Base-by-base conservation (phyloP, 805 yeast species). In the Ogataea naganishii region DNA sequence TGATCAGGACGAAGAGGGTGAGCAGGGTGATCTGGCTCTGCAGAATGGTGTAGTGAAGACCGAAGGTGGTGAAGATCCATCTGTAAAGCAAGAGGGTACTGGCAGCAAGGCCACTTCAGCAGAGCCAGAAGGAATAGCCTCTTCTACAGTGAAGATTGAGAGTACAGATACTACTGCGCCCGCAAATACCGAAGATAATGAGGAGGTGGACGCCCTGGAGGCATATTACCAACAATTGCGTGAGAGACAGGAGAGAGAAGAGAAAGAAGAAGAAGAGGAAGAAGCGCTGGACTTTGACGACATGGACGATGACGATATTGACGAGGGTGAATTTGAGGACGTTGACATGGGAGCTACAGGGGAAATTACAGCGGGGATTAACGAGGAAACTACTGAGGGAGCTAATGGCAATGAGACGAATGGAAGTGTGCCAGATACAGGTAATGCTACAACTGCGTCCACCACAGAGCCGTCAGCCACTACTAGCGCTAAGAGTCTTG, bases 171-270 rank as follows among this genome's bases (percentile, higher is more conserved):
- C 39, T 6, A 23, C 39, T 14, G 27, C 44, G 24, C 31, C 41
- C 26, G 39, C 48, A 29, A 40, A 32, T 27, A 47, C 62, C n/a
- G 71, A 72, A 42, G 77, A 79, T 33, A 62, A 68, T 41, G 81
- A 77, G 49, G 77, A 78, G 21, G 80, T 80, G 53, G 83, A 77
- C 42, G 84, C 85, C 3, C 53, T 75, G 43, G 67, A 73, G n/a
- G 76, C 74, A 12, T 83, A 82, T 49, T 83, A 83, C 49, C 85
- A 85, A 7, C 75, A 78, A 41, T 63, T 82, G 52, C 85, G 82
- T 7, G 75, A 72, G 38, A 67, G 75, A 42, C 81, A 80, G 47
- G 78, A 72, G 5, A 66, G 65, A 29, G 82, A 75, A 36, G 75
- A 65, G 8, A 69, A 69, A 20, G 79, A 66, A 7, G 80, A 72